Percentiles rank a stretch among this genome's conserved stretches.
Conservation (phyloP, 2,329 filamentous ascomycete genomes). For the Stenocarpella maydis region DNA sequence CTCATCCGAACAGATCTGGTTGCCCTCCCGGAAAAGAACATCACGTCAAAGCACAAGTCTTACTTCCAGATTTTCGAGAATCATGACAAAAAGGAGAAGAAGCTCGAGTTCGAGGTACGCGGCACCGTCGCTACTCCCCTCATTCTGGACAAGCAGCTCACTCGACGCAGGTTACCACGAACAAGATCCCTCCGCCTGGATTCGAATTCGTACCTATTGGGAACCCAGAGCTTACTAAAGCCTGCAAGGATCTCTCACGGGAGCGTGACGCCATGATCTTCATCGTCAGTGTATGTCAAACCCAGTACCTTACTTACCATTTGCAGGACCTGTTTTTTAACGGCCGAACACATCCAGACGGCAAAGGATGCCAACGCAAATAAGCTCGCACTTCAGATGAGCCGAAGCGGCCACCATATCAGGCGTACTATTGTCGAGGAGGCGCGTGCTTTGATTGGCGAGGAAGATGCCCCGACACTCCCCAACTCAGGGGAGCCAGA, state of each 20-base stretch:
- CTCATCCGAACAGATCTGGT: conserved; percentile 41
- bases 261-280: conserved; percentile 70
- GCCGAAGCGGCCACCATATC: conserved; percentile 69
- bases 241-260: conserved; percentile 72
- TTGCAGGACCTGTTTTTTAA: conserved; percentile 33
- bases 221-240: conserved; percentile 65
- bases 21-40: conserved; percentile 42
- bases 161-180: conserved; percentile 57
- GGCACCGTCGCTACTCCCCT: neutral
- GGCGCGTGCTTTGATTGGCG: conserved; percentile 49
- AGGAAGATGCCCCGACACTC: conserved; percentile 40
- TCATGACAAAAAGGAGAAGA: conserved; percentile 66
- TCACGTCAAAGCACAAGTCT: conserved; percentile 64
- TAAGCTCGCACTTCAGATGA: conserved; percentile 60
- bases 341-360: conserved; percentile 41
- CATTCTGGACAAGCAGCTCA: conserved; percentile 34
- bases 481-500: conserved; percentile 53
- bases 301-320: conserved; percentile 1
- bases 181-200: conserved; percentile 63
- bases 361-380: conserved; percentile 47
- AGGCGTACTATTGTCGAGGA: conserved; percentile 66
- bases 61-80: conserved; percentile 73
- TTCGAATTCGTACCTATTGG: conserved; percentile 71
- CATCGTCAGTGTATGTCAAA: conserved; percentile 66
- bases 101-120: conserved; percentile 67